Percentiles rank a stretch among this genome's conserved stretches.
These are phyloP conservation scores for Colletotrichum viniferum DNA, from an alignment of 2,329 filamentous ascomycete genomes.

Conservation along the genomic window DNA sequence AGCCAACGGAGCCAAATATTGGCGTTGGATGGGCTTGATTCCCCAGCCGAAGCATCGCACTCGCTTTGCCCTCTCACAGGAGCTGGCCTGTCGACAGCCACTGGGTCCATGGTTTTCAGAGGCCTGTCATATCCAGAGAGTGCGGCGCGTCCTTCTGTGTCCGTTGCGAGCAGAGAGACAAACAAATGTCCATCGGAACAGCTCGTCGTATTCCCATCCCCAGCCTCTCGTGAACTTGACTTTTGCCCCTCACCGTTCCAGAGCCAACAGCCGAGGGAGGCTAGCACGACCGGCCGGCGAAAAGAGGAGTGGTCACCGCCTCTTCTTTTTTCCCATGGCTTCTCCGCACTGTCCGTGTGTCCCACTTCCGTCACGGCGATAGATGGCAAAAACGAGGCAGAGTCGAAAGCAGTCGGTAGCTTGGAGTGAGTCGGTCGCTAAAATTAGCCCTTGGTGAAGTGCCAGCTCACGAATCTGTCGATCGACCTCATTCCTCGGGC, in stretches of 20 bases:
- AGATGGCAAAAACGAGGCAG: conserved; percentile 2
- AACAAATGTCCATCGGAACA: neutral
- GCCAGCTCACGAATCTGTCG: conserved; percentile 21
- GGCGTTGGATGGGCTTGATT: neutral
- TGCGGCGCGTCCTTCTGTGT: neutral
- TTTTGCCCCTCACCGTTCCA: conserved; percentile 18
- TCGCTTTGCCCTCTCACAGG: neutral
- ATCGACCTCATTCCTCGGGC: conserved; percentile 18
- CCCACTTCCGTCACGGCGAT: conserved; percentile 12
- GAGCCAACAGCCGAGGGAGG: conserved; percentile 11
- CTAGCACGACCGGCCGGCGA: conserved; percentile 3
- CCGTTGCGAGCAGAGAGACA: neutral
- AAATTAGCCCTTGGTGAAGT: conserved; percentile 13
- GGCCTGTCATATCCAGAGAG: neutral
- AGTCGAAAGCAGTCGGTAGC: neutral
- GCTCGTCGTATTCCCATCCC: neutral
- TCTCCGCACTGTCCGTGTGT: conserved; percentile 22
- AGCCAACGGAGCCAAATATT: neutral
- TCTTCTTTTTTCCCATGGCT: conserved; percentile 2
- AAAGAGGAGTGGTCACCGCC: conserved; percentile 17
- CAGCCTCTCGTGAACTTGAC: conserved; percentile 10
- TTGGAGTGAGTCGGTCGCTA: conserved; percentile 8
- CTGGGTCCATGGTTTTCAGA: neutral
- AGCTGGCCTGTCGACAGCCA: neutral
- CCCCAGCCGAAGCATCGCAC: neutral